Percentiles rank a stretch among this genome's conserved stretches.
Evolutionary conservation across 2,329 filamentous ascomycete genomes (phyloP).

Genomic region (Hyphodiscus sp.): DNA sequence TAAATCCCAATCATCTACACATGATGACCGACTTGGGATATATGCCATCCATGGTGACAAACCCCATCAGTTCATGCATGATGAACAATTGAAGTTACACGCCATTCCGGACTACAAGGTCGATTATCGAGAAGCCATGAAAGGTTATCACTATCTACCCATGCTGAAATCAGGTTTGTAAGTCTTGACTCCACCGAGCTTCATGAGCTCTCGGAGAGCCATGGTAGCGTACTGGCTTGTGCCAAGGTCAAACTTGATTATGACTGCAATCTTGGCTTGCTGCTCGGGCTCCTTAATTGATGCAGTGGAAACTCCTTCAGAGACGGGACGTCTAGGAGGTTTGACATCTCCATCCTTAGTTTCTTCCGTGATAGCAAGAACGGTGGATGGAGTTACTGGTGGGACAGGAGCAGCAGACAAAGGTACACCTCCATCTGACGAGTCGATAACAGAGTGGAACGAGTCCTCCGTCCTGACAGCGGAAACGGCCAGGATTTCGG

Average conservation of each 20-base stretch:
- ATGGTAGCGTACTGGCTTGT: constrained; percentile 82
- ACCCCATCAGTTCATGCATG: neutral
- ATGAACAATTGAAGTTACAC: neutral
- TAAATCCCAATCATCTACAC: too few relatives aligned
- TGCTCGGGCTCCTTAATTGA: neutral
- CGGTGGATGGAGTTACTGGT: neutral
- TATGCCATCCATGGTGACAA: too few relatives aligned
- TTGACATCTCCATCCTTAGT: neutral
- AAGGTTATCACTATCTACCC: constrained; percentile 7
- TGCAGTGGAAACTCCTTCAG: constrained; percentile 10
- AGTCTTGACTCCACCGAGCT: constrained; percentile 52
- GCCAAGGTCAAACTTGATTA: constrained; percentile 69
- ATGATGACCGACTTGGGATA: too few relatives aligned
- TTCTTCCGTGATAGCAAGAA: neutral
- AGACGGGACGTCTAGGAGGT: constrained; percentile 4
- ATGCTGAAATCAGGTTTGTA: constrained; percentile 56
- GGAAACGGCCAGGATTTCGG: neutral
- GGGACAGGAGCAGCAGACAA: neutral
- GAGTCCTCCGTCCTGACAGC: neutral
- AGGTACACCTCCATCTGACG: constrained; percentile 2
- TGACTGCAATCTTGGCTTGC: constrained; percentile 52
- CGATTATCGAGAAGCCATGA: too few relatives aligned
- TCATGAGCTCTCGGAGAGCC: constrained; percentile 73
- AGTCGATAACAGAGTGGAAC: neutral
- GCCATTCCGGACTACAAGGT: neutral